Evolutionary conservation across 345 rosid species (phyloP).

Genomic region (Geranium brycei): DNA sequence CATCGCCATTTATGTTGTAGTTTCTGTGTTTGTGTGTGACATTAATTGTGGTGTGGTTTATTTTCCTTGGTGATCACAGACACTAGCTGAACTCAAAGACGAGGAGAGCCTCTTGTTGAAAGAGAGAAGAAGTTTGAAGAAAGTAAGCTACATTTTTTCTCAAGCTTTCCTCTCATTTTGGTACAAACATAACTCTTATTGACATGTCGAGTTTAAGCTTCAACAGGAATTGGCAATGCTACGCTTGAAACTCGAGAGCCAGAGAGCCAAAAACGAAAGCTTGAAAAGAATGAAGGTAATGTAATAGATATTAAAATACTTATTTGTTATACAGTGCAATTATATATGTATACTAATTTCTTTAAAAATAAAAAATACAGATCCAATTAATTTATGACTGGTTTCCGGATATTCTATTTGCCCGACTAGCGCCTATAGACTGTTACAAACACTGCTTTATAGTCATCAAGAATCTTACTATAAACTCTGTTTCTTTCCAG

Average conservation of each 20-base stretch:
- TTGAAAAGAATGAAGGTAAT: conserved; percentile 61
- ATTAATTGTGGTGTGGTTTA: background rate
- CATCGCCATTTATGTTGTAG: no score
- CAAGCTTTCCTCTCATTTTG: background rate
- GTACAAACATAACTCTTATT: background rate
- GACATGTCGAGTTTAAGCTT: background rate
- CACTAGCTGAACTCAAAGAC: conserved; percentile 10
- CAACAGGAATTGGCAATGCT: conserved; percentile 40
- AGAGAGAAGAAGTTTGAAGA: conserved; percentile 8
- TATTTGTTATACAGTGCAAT: no score
- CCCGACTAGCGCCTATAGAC: no score
- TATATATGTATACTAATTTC: no score
- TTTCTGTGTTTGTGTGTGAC: no score
- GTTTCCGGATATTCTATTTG: no score
- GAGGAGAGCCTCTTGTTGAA: conserved; percentile 11
- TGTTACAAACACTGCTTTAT: no score
- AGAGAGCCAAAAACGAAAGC: conserved; percentile 33
- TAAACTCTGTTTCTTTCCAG: no score
- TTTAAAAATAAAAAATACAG: no score
- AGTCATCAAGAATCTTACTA: no score
- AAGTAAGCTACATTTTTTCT: background rate
- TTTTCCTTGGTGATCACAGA: background rate
- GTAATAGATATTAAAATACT: no score
- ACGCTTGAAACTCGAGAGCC: conserved; percentile 30
- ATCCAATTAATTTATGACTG: no score